Percentiles rank a stretch among this genome's conserved stretches.
These are phyloP conservation scores for Coemansia biformis DNA, from an alignment of 192 early-diverging fungal species.

Conservation along the genomic window DNA sequence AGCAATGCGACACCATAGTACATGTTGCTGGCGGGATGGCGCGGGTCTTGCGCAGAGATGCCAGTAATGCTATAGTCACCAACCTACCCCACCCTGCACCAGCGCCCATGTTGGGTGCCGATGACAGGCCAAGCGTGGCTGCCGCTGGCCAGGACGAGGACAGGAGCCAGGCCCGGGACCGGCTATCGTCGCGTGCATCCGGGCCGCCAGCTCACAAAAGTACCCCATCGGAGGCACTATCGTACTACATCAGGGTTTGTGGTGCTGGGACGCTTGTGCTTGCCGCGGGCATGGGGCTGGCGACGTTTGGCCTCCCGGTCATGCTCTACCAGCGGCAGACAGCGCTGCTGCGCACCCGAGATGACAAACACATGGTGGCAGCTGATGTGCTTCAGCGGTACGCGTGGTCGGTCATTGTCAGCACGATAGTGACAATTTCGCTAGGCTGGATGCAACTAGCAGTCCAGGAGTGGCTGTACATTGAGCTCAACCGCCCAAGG, in stretches of 20 bases:
- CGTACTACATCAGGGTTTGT: slow-evolving; percentile 9
- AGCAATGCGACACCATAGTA: slow-evolving; percentile 43
- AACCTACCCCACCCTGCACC: not conserved
- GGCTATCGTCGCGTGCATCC: no score
- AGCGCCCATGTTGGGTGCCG: not conserved
- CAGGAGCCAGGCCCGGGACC: not conserved
- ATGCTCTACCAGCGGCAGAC: slow-evolving; percentile 10
- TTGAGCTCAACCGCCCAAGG: slow-evolving; percentile 12
- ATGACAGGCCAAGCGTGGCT: not conserved
- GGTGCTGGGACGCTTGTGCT: slow-evolving; percentile 7
- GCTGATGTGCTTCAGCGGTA: not conserved
- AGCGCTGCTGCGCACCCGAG: not conserved
- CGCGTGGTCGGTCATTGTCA: not conserved
- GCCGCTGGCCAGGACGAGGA: not conserved
- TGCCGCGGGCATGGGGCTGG: slow-evolving; percentile 8
- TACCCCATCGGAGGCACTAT: not conserved
- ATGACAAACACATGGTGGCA: not conserved
- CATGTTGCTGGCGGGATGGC: slow-evolving; percentile 34
- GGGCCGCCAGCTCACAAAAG: not conserved
- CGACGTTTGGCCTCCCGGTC: slow-evolving; percentile 12
- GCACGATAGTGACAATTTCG: slow-evolving; percentile 1
- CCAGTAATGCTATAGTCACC: no score
- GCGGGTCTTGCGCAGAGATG: not conserved
- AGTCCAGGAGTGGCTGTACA: slow-evolving; percentile 10
- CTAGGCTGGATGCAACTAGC: slow-evolving; percentile 15